Percentiles rank a stretch among this genome's conserved stretches.
Conservation (phyloP, 495 filamentous ascomycete species). For the Lentithecium fluviatile region DNA sequence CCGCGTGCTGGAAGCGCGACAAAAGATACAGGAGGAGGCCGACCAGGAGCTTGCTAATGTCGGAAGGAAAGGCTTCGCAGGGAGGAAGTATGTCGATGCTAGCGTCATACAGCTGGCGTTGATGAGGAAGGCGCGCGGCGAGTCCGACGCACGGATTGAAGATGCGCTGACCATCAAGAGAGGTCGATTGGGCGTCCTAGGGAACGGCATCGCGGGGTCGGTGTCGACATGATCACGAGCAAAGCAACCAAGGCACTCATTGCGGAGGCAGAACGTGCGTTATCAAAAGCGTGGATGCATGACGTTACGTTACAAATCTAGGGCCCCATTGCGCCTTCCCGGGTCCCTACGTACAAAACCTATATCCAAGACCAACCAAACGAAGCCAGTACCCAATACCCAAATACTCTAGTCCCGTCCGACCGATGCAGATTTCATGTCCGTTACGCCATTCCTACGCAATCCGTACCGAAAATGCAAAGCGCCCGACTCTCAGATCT, state of each 20-base stretch:
- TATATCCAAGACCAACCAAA: background rate
- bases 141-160: slow-evolving; percentile 58
- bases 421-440: background rate
- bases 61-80: slow-evolving; percentile 49
- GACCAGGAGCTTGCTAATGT: slow-evolving; percentile 54
- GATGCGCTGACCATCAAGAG: slow-evolving; percentile 54
- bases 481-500: slow-evolving; percentile 3
- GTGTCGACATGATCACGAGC: background rate
- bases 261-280: background rate
- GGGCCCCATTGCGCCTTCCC: background rate
- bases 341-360: background rate
- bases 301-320: background rate
- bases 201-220: slow-evolving; percentile 36
- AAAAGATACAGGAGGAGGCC: slow-evolving; percentile 57
- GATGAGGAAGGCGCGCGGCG: slow-evolving; percentile 55
- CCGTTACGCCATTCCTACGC: background rate
- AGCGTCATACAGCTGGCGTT: slow-evolving; percentile 61
- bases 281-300: background rate
- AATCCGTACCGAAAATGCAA: background rate
- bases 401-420: background rate
- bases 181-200: slow-evolving; percentile 58
- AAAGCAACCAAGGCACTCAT: background rate
- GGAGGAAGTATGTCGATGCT: slow-evolving; percentile 62
- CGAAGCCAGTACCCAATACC: background rate
- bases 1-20: slow-evolving; percentile 54